phyloP scores from a whole-genome alignment of 2,329 filamentous ascomycete genomes.

The Fusarium albosuccineum region DNA sequence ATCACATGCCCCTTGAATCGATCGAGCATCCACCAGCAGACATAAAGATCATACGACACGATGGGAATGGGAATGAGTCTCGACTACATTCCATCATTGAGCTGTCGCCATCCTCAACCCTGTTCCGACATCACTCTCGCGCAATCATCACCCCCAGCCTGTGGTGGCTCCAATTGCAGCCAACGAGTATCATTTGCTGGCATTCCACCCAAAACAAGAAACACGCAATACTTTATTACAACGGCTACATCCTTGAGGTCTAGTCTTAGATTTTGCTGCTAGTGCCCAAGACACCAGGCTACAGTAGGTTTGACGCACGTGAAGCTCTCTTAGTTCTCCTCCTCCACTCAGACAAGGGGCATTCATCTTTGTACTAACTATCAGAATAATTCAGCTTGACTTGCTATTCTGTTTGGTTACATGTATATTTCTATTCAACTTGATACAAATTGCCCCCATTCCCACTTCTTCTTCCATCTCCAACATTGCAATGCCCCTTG shows the following conservation, averaged over 20 bases:
- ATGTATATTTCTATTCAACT: too few relatives aligned
- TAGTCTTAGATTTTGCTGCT: neutral
- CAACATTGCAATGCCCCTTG: too few relatives aligned
- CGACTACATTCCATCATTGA: neutral
- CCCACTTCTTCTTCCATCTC: too few relatives aligned
- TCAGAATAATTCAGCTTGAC: too few relatives aligned
- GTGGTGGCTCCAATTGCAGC: slow-evolving; percentile 20
- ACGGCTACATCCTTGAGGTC: neutral
- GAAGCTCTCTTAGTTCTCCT: neutral
- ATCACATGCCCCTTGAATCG: slow-evolving; percentile 2
- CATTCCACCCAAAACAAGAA: slow-evolving; percentile 27
- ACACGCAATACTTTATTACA: neutral
- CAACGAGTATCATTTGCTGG: slow-evolving; percentile 28
- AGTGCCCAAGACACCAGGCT: neutral
- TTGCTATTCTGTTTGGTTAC: too few relatives aligned
- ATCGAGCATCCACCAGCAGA: neutral
- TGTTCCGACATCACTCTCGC: slow-evolving; percentile 1
- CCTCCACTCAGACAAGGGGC: too few relatives aligned
- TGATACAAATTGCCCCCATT: too few relatives aligned
- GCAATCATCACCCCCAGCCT: slow-evolving; percentile 6
- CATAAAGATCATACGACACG: neutral
- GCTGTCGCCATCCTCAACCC: neutral
- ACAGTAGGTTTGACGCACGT: neutral
- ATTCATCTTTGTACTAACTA: too few relatives aligned
- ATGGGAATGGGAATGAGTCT: neutral